Base-by-base conservation (phyloP, 2,329 filamentous ascomycete genomes). In the Magnaporthales sp. region DNA sequence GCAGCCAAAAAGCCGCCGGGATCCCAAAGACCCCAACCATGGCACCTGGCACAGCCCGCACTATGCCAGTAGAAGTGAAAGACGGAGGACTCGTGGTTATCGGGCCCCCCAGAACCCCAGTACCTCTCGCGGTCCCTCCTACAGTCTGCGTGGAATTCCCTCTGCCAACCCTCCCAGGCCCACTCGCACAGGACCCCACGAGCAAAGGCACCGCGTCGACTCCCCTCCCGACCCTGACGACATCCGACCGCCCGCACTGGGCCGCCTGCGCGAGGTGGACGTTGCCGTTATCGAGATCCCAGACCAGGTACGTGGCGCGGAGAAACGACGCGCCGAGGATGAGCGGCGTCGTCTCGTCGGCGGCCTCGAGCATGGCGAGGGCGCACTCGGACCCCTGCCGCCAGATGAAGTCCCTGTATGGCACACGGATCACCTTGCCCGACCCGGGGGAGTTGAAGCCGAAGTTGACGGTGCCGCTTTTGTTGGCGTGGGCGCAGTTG, bases 391-490 rank as follows among this genome's bases (percentile, higher is more conserved):
- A 27, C 7, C 24, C 54, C 54, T 58, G 54, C 22, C 54, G 54
- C 54, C 54, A 58, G 10, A 58, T 26, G 22, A 58, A 26, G 2
- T 27, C 54, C 8, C 22, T 11, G 9, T 58, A 58, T 8, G 24
- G 54, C 22, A 58, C 24, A 24, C 54, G 7, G 54, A 58, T 58
- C 7, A 58, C 54, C 22, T n/a, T 56, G n/a, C 4, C 22, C 51
- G n/a, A 22, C 19, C 4, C 24, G n/a, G 54, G 6, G 4, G 24
- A 26, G 66, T 79, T 80, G 69, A 83, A 83, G 19, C 77, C 76
- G 67, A 81, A 83, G 67, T 80, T 78, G 46, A 83, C 72, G 4
- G 75, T 78, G n/a, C 80, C 80, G 63, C 74, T 72, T 13, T 76
- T 72, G 60, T 77, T 70, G n/a, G 77, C 73, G 70, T 74, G 75